Conservation (phyloP, 768 basidiomycete genomes). For the Psilocybe azurescens region DNA sequence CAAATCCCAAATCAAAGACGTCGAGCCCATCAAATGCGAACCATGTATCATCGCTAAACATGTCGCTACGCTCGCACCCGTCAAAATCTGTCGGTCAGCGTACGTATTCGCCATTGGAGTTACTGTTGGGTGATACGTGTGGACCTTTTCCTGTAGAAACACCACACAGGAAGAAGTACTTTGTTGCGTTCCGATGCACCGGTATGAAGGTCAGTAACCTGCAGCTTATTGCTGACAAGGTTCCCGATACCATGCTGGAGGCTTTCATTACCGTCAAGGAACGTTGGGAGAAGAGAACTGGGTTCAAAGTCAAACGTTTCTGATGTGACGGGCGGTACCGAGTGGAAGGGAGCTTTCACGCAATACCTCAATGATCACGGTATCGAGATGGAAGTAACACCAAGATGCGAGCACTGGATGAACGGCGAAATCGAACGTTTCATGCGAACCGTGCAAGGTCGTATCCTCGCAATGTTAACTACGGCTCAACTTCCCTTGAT, state of each 20-base stretch:
- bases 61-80: conserved; percentile 1
- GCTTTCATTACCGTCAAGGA: not conserved
- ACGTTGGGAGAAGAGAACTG: conserved; percentile 11
- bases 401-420: conserved; percentile 19
- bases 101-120: not conserved
- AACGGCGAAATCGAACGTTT: too few species aligned
- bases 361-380: not conserved
- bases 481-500: conserved; percentile 1
- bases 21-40: conserved; percentile 4
- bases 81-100: not conserved
- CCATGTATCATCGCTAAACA: conserved; percentile 15
- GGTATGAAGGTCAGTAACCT: not conserved
- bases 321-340: not conserved
- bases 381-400: conserved; percentile 6
- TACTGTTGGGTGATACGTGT: not conserved
- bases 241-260: not conserved
- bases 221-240: conserved; percentile 9
- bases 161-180: not conserved
- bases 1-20: not conserved
- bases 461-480: not conserved
- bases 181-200: not conserved
- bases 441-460: too few species aligned
- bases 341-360: too few species aligned
- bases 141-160: not conserved
- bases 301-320: conserved; percentile 9